phyloP scores from a whole-genome alignment of 2,329 filamentous ascomycete species.

The Trichoderma arundinaceum region DNA sequence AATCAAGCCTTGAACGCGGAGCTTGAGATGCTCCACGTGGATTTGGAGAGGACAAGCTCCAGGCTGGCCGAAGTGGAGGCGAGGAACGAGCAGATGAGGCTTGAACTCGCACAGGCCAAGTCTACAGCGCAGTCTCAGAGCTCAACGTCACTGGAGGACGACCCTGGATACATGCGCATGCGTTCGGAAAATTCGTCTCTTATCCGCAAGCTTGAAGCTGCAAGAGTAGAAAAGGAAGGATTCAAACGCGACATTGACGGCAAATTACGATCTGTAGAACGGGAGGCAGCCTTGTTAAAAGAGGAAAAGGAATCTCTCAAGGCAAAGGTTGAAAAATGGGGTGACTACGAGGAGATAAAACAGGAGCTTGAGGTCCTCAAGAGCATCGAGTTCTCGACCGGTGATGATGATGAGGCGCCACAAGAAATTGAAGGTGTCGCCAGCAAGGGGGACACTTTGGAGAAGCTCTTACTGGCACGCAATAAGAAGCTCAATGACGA shows the following conservation, averaged over 20 bases:
- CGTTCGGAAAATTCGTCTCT: conserved; percentile 93
- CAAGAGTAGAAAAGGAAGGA: conserved; percentile 81
- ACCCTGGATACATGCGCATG: conserved; percentile 85
- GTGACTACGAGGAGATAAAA: conserved; percentile 95
- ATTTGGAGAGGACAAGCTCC: conserved; percentile 86
- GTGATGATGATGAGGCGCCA: conserved; percentile 74
- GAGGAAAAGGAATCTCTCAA: conserved; percentile 82
- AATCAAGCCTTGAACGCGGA: conserved; percentile 82
- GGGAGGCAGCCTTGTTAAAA: conserved; percentile 74
- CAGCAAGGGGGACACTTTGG: conserved; percentile 75
- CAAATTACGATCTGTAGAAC: conserved; percentile 77
- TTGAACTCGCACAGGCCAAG: conserved; percentile 89
- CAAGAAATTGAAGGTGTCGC: conserved; percentile 47
- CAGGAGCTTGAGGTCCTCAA: conserved; percentile 95
- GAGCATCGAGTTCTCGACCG: conserved; percentile 95
- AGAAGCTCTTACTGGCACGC: conserved; percentile 86
- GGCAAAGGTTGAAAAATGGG: conserved; percentile 83
- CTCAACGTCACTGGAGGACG: conserved; percentile 75
- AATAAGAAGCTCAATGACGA: conserved; percentile 98
- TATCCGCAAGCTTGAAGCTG: conserved; percentile 83
- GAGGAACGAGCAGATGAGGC: conserved; percentile 87
- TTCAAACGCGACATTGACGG: conserved; percentile 77
- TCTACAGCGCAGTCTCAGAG: conserved; percentile 67
- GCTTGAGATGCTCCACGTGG: conserved; percentile 89
- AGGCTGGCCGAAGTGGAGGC: conserved; percentile 90